A percentile compares a stretch with the other conserved stretches of the same genome.
phyloP scores from a whole-genome alignment of 768 basidiomycete genomes.

The Hygrophorus pudorinus region DNA sequence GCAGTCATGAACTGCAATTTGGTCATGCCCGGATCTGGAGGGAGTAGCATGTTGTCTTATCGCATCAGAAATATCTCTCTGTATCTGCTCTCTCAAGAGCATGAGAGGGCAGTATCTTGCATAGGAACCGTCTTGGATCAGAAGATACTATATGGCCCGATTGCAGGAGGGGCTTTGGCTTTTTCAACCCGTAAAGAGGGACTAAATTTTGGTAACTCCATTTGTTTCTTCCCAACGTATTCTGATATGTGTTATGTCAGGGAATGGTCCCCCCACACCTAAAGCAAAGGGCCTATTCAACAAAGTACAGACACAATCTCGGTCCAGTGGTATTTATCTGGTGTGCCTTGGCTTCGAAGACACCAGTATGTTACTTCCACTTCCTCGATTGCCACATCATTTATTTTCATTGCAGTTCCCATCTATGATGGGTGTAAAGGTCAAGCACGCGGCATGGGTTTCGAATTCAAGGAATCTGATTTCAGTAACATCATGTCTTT shows the following conservation, averaged over 20 bases:
- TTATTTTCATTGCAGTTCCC: neutral
- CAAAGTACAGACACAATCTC: neutral
- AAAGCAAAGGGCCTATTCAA: neutral
- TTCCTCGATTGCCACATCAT: neutral
- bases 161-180: neutral
- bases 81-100: neutral
- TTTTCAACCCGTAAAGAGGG: neutral
- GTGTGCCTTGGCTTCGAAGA: neutral
- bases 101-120: neutral
- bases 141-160: neutral
- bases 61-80: neutral
- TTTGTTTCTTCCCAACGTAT: neutral
- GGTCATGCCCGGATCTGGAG: neutral
- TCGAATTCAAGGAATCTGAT: neutral
- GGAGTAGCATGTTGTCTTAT: neutral
- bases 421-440: neutral
- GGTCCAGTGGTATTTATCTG: neutral
- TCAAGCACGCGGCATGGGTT: too few relatives aligned
- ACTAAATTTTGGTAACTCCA: neutral
- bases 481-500: neutral
- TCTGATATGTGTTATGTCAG: neutral
- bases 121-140: neutral
- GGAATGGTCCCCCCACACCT: neutral
- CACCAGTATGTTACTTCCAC: neutral
- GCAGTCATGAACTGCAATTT: neutral